phyloP scores from a whole-genome alignment of 139 green algal genomes.

The Coelastrella sp. region DNA sequence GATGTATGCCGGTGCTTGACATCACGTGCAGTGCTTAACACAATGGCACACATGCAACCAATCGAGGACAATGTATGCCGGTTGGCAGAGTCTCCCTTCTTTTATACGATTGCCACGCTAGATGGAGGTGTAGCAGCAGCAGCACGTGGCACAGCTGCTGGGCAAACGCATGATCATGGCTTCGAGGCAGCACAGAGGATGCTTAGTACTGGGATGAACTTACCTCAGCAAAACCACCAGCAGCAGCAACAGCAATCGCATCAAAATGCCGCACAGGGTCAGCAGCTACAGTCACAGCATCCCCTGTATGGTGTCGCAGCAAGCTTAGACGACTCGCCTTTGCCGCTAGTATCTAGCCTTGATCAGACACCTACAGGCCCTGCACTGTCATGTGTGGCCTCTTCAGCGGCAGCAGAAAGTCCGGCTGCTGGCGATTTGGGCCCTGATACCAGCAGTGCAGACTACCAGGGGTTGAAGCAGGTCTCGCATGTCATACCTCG shows the following conservation, averaged over 20 bases:
- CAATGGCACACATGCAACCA: too few relatives aligned
- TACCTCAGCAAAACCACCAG: not conserved
- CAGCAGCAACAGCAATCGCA: not conserved
- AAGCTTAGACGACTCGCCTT: not conserved
- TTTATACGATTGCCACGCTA: too few relatives aligned
- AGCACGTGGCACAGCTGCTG: too few relatives aligned
- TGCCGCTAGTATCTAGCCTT: not conserved
- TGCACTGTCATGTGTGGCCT: not conserved
- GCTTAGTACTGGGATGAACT: too few relatives aligned
- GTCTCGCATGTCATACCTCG: not conserved
- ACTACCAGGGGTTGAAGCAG: not conserved
- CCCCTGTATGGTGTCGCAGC: not conserved
- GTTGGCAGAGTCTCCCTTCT: too few relatives aligned
- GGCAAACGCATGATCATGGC: too few relatives aligned
- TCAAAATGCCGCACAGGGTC: not conserved
- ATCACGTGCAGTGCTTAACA: too few relatives aligned
- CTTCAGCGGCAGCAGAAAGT: not conserved
- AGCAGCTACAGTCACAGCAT: not conserved
- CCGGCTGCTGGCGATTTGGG: not conserved
- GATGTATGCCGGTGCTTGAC: too few relatives aligned
- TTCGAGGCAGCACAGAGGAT: too few relatives aligned
- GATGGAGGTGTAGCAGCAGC: too few relatives aligned
- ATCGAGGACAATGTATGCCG: too few relatives aligned
- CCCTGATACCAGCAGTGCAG: not conserved
- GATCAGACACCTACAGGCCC: not conserved